Percentiles rank a stretch among this genome's conserved stretches.
Evolutionary conservation across 1,284 basidiomycete species (phyloP).

Genomic region (Cystobasidiaceae sp.): DNA sequence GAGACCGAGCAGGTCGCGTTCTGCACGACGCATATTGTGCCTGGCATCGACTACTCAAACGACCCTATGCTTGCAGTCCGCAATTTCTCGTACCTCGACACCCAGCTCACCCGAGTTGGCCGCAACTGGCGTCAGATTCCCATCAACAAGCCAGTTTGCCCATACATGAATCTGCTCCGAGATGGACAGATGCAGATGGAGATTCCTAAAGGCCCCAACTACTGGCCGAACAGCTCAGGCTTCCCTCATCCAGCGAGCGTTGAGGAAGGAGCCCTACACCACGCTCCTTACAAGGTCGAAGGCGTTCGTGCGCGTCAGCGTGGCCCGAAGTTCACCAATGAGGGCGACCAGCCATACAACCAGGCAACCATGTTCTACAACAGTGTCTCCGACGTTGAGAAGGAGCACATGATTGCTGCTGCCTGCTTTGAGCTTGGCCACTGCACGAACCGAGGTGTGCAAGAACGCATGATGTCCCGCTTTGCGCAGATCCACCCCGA

Average conservation of each 20-base stretch:
- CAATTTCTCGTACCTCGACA: slow-evolving; percentile 79
- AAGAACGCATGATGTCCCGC: slow-evolving; percentile 59
- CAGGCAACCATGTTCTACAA: slow-evolving; percentile 74
- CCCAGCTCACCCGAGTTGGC: slow-evolving; percentile 61
- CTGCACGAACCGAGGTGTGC: slow-evolving; percentile 67
- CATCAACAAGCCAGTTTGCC: slow-evolving; percentile 75
- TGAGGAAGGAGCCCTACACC: slow-evolving; percentile 56
- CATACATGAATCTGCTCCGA: slow-evolving; percentile 62
- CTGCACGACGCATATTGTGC: slow-evolving; percentile 72
- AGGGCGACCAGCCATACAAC: slow-evolving; percentile 57
- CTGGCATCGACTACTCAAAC: slow-evolving; percentile 61
- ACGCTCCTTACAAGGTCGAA: slow-evolving; percentile 49
- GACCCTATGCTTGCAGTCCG: slow-evolving; percentile 77
- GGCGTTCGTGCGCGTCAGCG: slow-evolving; percentile 66
- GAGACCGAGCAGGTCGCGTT: slow-evolving; percentile 72
- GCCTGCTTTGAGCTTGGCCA: slow-evolving; percentile 73
- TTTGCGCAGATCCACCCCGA: slow-evolving; percentile 65
- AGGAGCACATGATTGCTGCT: slow-evolving; percentile 60
- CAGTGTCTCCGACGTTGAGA: slow-evolving; percentile 62
- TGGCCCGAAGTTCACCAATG: slow-evolving; percentile 58
- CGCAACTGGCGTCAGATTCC: slow-evolving; percentile 56
- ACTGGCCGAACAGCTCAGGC: slow-evolving; percentile 54
- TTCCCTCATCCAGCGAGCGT: slow-evolving; percentile 44
- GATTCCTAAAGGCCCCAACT: slow-evolving; percentile 65
- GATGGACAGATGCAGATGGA: slow-evolving; percentile 60